These are phyloP conservation scores for Solanum chilense DNA, from an alignment of 257 asterid species.

Conservation along the genomic window DNA sequence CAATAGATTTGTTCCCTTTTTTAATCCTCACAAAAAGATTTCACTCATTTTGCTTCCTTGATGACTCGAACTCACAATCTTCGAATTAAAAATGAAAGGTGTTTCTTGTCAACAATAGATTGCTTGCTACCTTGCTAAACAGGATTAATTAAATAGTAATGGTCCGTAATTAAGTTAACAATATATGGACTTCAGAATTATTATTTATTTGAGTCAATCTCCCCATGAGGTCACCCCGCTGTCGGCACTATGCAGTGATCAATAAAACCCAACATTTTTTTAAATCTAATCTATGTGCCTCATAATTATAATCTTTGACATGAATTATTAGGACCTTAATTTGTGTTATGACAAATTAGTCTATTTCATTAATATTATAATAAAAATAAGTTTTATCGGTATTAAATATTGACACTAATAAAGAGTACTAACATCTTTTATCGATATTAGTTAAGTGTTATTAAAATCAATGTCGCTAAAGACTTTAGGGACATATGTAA, in stretches of 20 bases:
- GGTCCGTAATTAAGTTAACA: neutral
- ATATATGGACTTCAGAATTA: neutral
- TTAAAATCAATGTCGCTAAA: too few relatives aligned
- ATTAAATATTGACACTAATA: too few relatives aligned
- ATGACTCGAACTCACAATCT: too few relatives aligned
- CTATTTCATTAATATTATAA: neutral
- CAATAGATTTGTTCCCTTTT: too few relatives aligned
- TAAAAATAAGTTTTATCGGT: too few relatives aligned
- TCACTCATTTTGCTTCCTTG: rapidly evolving
- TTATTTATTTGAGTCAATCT: neutral
- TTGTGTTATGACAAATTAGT: neutral
- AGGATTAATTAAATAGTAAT: neutral
- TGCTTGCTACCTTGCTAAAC: neutral
- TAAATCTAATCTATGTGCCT: neutral
- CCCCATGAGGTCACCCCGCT: neutral
- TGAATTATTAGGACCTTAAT: neutral
- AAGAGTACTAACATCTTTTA: too few relatives aligned
- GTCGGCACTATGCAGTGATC: neutral
- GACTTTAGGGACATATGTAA: too few relatives aligned
- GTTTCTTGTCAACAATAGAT: neutral
- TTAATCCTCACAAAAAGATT: rapidly evolving
- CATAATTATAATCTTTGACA: neutral
- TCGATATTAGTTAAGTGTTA: too few relatives aligned
- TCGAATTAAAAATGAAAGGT: rapidly evolving
- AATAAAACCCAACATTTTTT: neutral